phyloP scores from a whole-genome alignment of 306 rosid genomes.

The Quercus suber region DNA sequence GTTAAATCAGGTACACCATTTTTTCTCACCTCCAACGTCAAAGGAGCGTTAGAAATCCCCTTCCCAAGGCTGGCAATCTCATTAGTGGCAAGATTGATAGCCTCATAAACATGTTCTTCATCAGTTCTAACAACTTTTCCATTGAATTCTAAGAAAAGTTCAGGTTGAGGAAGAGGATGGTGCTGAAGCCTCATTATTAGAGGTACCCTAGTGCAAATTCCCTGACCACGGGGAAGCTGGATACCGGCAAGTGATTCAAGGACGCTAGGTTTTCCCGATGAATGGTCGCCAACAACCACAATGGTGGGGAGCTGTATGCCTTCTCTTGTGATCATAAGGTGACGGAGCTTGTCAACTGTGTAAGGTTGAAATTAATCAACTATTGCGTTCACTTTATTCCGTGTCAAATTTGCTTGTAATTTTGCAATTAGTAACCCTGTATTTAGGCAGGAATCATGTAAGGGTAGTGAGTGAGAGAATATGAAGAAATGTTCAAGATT shows the following conservation, averaged over 20 bases:
- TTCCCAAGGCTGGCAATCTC: constrained; percentile 43
- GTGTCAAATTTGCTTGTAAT: no score
- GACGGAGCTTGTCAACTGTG: no score
- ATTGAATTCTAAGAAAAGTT: constrained; percentile 32
- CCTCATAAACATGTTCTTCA: constrained; percentile 36
- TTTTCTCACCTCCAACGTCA: constrained; percentile 51
- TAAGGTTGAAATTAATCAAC: no score
- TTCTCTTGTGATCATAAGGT: constrained; percentile 30
- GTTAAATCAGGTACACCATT: constrained; percentile 55
- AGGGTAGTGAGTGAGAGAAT: no score
- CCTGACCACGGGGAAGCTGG: constrained; percentile 56
- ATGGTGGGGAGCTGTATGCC: constrained; percentile 59
- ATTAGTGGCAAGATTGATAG: constrained; percentile 35
- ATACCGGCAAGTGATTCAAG: constrained; percentile 8
- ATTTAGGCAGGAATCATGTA: no score
- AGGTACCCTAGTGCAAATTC: constrained; percentile 59
- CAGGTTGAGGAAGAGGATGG: constrained; percentile 22
- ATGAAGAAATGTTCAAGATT: no score
- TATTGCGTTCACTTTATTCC: no score
- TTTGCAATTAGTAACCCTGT: no score
- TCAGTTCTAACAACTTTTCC: constrained; percentile 15
- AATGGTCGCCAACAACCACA: constrained; percentile 59
- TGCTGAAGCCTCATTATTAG: constrained; percentile 51
- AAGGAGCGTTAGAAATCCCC: constrained; percentile 45
- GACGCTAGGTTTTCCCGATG: constrained; percentile 54